Conservation (phyloP, 2,329 filamentous ascomycete genomes). For the Colletotrichum tofieldiae region DNA sequence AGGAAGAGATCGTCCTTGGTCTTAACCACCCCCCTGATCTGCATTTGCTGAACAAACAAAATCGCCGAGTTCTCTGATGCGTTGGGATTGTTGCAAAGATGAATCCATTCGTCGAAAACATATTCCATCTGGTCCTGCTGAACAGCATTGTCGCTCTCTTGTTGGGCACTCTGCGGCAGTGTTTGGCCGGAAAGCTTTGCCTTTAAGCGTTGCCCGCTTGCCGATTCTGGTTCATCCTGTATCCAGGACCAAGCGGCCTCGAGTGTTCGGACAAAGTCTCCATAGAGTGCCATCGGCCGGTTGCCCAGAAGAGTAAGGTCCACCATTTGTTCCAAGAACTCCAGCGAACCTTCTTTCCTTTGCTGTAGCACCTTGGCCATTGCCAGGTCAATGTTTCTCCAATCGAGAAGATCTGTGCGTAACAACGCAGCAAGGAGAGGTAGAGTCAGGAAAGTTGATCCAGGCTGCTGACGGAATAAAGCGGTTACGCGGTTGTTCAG, state of each 20-base stretch:
- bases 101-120: slow-evolving; percentile 95
- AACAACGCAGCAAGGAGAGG: slow-evolving; percentile 72
- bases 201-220: slow-evolving; percentile 80
- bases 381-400: slow-evolving; percentile 78
- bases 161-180: slow-evolving; percentile 58
- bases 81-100: slow-evolving; percentile 83
- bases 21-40: slow-evolving; percentile 80
- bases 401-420: slow-evolving; percentile 74
- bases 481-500: slow-evolving; percentile 70
- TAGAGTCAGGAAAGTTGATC: slow-evolving; percentile 69
- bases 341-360: slow-evolving; percentile 80
- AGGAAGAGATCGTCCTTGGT: slow-evolving; percentile 82
- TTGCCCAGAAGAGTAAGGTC: slow-evolving; percentile 85
- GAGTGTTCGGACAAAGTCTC: slow-evolving; percentile 88
- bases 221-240: slow-evolving; percentile 77
- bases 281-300: slow-evolving; percentile 82
- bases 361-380: slow-evolving; percentile 81
- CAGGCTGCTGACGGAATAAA: slow-evolving; percentile 71
- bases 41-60: slow-evolving; percentile 88
- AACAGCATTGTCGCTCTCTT: slow-evolving; percentile 5
- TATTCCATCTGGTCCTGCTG: slow-evolving; percentile 92
- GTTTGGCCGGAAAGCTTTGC: slow-evolving; percentile 70
- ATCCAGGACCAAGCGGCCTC: slow-evolving; percentile 89
- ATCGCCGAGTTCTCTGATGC: slow-evolving; percentile 80
- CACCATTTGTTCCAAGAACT: slow-evolving; percentile 85